A percentile compares a stretch with the other conserved stretches of the same genome.
Evolutionary conservation across 2,329 filamentous ascomycete species (phyloP).

Genomic region (Lasiodiplodia hormozganensis): DNA sequence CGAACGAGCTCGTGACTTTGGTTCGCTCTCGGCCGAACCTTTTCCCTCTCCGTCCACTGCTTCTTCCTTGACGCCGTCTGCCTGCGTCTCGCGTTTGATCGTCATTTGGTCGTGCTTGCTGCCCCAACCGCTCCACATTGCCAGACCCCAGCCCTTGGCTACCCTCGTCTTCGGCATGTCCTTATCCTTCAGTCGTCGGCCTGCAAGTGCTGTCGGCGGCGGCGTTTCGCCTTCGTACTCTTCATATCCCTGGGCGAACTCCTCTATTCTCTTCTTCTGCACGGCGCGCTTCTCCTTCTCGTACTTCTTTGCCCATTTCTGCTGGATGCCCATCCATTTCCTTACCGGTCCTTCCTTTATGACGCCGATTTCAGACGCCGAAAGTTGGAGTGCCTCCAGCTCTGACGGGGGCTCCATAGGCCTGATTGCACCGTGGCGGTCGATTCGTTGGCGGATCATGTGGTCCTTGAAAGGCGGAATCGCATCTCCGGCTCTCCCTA

Average conservation of each 20-base stretch:
- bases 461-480: conserved; percentile 79
- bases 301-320: conserved; percentile 76
- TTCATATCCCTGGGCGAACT: conserved; percentile 71
- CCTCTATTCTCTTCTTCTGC: conserved; percentile 75
- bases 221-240: conserved; percentile 76
- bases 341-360: conserved; percentile 80
- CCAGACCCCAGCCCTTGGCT: conserved; percentile 74
- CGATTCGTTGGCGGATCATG: conserved; percentile 92
- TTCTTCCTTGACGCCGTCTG: conserved; percentile 22
- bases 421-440: conserved; percentile 76
- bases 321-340: conserved; percentile 82
- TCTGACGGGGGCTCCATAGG: conserved; percentile 69
- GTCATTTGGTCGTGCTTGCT: conserved; percentile 86
- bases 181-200: conserved; percentile 64
- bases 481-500: conserved; percentile 87
- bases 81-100: conserved; percentile 48
- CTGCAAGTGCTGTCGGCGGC: conserved; percentile 82
- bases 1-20: conserved; percentile 25
- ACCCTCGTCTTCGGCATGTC: conserved; percentile 60
- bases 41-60: neutral
- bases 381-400: conserved; percentile 70
- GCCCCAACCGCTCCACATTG: conserved; percentile 86
- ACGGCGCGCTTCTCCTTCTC: conserved; percentile 72
- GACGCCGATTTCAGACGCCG: conserved; percentile 72
- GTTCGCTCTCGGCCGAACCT: conserved; percentile 17